Conservation (phyloP, 2,329 filamentous ascomycete genomes). For the Microsporum ferrugineum region DNA sequence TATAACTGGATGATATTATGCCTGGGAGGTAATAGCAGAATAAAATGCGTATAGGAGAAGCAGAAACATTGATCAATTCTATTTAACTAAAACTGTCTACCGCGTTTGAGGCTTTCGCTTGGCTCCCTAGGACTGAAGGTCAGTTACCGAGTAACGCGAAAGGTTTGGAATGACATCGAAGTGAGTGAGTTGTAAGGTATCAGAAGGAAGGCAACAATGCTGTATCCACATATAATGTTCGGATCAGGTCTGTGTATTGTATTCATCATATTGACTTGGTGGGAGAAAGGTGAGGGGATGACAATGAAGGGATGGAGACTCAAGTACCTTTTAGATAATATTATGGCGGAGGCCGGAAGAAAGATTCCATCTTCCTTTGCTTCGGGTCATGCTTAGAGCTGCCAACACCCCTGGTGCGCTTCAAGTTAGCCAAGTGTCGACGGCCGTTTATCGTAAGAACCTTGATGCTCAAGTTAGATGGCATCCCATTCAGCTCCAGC, state of each 20-base stretch:
- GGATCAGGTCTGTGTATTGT: conserved; percentile 52
- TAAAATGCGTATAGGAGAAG: no score
- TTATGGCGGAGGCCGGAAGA: no score
- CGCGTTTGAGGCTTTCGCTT: no score
- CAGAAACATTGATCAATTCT: no score
- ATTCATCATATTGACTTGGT: conserved; percentile 42
- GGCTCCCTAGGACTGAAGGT: no score
- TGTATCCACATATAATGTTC: conserved; percentile 43
- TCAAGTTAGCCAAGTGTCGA: conserved; percentile 61
- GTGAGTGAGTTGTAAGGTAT: neutral
- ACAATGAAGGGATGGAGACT: neutral
- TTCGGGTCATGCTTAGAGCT: conserved; percentile 62
- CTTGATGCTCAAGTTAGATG: conserved; percentile 19
- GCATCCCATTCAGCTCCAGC: conserved; percentile 19
- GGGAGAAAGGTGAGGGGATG: conserved; percentile 8
- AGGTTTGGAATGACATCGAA: no score
- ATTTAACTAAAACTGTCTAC: no score
- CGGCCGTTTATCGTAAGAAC: conserved; percentile 57
- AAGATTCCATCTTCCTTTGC: conserved; percentile 46
- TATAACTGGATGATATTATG: no score
- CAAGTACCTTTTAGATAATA: conserved; percentile 5
- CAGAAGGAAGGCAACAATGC: conserved; percentile 21
- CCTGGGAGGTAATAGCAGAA: no score
- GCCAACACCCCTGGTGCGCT: conserved; percentile 71
- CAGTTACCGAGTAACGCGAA: no score